Evolutionary conservation across 2,329 filamentous ascomycete species (phyloP).

Genomic region (Microdochium trichocladiopsis): DNA sequence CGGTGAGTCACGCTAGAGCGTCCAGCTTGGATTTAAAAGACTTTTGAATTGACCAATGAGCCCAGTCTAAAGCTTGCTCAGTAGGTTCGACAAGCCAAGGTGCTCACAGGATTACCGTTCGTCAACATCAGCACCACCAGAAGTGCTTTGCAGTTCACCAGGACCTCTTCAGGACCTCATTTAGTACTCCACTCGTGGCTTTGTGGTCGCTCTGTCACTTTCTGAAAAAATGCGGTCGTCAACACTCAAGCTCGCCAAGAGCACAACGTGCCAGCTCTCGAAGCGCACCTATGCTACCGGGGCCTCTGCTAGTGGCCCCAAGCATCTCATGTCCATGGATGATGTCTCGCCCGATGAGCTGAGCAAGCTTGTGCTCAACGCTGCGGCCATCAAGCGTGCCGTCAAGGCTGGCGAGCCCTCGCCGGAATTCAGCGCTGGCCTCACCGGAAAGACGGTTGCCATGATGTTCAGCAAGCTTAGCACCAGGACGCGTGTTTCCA

Average conservation of each 20-base stretch:
- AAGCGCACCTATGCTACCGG: background rate
- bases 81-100: too few relatives aligned
- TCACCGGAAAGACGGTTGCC: constrained; percentile 76
- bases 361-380: constrained; percentile 75
- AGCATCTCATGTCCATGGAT: constrained; percentile 86
- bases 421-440: constrained; percentile 47
- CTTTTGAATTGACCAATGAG: background rate
- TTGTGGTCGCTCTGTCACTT: background rate
- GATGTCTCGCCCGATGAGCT: constrained; percentile 79
- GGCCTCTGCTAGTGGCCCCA: constrained; percentile 34
- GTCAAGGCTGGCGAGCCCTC: constrained; percentile 66
- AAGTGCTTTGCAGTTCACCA: too few relatives aligned
- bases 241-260: constrained; percentile 9
- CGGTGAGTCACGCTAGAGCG: too few relatives aligned
- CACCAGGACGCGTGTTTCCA: constrained; percentile 88
- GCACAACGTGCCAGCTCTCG: constrained; percentile 1
- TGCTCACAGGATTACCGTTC: too few relatives aligned
- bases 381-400: constrained; percentile 64
- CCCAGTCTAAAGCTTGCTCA: background rate
- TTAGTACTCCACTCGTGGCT: background rate
- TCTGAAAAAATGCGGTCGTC: constrained; percentile 18
- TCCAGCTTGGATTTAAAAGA: background rate
- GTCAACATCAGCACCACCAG: background rate
- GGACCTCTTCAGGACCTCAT: background rate
- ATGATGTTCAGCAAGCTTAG: constrained; percentile 97